Evolutionary conservation across 306 rosid genomes (phyloP), one percentile per base, ranked within the genome.

Genomic region (Alnus rubra): DNA sequence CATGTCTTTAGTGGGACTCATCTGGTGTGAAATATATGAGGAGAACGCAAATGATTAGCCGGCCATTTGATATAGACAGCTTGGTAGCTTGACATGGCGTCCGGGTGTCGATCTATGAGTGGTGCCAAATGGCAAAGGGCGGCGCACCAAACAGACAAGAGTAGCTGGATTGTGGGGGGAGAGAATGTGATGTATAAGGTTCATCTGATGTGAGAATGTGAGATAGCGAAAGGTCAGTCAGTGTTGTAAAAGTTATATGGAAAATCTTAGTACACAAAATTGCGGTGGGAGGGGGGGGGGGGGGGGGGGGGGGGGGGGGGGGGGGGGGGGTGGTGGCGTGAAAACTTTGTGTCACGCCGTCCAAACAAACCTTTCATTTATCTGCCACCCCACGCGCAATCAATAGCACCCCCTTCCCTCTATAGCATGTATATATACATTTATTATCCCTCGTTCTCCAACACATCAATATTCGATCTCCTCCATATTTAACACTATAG

Each of bases 341-440:
- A 90, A 91, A 89, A 84, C 89, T 78, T 31, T 80, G 85, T 88
- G 92, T 88, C 95, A 87, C 92, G 93, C 98, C 98, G 97, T 90
- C 98, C 98, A 91, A 93, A 93, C 86, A 93, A 86, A 81, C 87
- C 88, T 81, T 87, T 71, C 79, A 62, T 85, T 67, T 77, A 51
- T 85, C 88, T 86, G 98, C 94, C 97, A 86, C 89, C 97, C 98
- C 98, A 94, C 96, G 97, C 98, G 96, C 92, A 93, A 87, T 93
- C 97, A 89, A 78, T 88, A 81, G 54, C 75, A 51, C 37, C 70
- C 48, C 81, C 81, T 58, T 16, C 64, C 70, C 48, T 56, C 47
- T 14, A 56, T 37, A 9, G 11, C 72, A 28, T 75, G 39, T 82
- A 77, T 80, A 85, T 48, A 75, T 78, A 79, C 75, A 50, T 80